Conservation (phyloP, 345 rosid species). For the Sisymbrium altissimum region DNA sequence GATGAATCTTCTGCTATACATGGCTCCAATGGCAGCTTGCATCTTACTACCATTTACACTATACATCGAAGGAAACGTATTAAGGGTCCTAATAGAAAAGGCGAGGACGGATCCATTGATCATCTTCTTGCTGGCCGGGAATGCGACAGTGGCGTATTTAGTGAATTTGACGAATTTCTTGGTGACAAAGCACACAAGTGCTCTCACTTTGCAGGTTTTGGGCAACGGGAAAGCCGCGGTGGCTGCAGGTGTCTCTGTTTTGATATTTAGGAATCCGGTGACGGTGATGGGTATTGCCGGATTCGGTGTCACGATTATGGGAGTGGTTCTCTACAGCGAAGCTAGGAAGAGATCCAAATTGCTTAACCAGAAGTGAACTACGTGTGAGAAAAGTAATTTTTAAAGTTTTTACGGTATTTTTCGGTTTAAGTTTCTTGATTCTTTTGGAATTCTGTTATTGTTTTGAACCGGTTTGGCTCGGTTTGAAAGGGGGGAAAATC, state of each 20-base stretch:
- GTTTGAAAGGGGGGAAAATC: constrained; percentile 12
- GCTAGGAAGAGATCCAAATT: constrained; percentile 99
- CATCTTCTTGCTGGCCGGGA: constrained; percentile 71
- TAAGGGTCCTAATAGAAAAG: constrained; percentile 67
- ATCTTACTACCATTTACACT: constrained; percentile 89
- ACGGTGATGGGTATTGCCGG: constrained; percentile 90
- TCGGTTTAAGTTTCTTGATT: constrained; percentile 39
- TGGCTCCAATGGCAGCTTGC: constrained; percentile 98
- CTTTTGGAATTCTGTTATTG: constrained; percentile 26
- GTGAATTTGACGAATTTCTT: constrained; percentile 92
- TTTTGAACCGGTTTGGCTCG: constrained; percentile 35
- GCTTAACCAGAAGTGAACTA: constrained; percentile 42
- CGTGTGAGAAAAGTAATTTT: constrained; percentile 19
- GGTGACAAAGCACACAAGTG: constrained; percentile 98
- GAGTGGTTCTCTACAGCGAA: constrained; percentile 95
- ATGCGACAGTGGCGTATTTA: constrained; percentile 94
- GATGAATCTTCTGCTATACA: constrained; percentile 83
- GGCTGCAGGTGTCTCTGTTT: constrained; percentile 90
- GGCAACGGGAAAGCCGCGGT: constrained; percentile 99
- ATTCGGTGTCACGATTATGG: constrained; percentile 86
- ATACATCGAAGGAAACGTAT: constrained; percentile 89
- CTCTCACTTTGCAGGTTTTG: constrained; percentile 91
- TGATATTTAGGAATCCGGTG: constrained; percentile 94
- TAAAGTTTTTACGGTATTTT: constrained; percentile 12
- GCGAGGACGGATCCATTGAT: constrained; percentile 62